A percentile compares a stretch with the other conserved stretches of the same genome.
Conservation (phyloP, 2,329 filamentous ascomycete genomes). For the Graphilbum fragrans region DNA sequence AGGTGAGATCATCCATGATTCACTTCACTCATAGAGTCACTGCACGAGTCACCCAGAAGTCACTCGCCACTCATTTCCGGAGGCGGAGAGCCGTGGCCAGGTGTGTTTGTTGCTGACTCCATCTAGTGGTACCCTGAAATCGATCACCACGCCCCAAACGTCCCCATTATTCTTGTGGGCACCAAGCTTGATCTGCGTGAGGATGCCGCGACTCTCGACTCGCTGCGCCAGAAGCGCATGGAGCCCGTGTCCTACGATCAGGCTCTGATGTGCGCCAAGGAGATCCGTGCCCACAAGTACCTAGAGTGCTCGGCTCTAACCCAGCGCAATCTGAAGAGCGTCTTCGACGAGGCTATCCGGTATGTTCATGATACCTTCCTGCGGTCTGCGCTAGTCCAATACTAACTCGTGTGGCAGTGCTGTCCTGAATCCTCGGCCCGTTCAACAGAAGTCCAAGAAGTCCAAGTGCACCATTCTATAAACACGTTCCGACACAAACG, state of each 20-base stretch:
- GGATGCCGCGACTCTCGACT: slow-evolving; percentile 70
- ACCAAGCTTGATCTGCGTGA: slow-evolving; percentile 96
- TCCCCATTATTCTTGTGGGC: slow-evolving; percentile 93
- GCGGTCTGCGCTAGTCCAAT: slow-evolving; percentile 9
- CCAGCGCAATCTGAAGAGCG: slow-evolving; percentile 93
- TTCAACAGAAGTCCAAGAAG: slow-evolving; percentile 46
- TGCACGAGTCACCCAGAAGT: no score
- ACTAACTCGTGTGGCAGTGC: slow-evolving; percentile 35
- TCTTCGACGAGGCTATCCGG: slow-evolving; percentile 98
- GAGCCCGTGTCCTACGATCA: slow-evolving; percentile 93
- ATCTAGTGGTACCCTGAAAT: slow-evolving; percentile 91
- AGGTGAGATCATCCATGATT: slow-evolving; percentile 47
- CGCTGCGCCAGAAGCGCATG: slow-evolving; percentile 84
- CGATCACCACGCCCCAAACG: slow-evolving; percentile 94
- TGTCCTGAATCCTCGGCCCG: slow-evolving; percentile 56
- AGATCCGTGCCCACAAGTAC: slow-evolving; percentile 94
- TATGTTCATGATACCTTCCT: slow-evolving; percentile 30
- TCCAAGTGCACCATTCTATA: slow-evolving; percentile 61
- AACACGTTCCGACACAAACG: no score
- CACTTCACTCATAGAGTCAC: neutral
- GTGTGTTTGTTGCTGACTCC: neutral
- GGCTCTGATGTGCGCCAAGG: slow-evolving; percentile 77
- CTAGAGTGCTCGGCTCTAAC: slow-evolving; percentile 95
- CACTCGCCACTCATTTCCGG: no score
- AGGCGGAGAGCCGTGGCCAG: no score